Conservation (phyloP, 2,329 filamentous ascomycete genomes). For the Nothopassalora personata region DNA sequence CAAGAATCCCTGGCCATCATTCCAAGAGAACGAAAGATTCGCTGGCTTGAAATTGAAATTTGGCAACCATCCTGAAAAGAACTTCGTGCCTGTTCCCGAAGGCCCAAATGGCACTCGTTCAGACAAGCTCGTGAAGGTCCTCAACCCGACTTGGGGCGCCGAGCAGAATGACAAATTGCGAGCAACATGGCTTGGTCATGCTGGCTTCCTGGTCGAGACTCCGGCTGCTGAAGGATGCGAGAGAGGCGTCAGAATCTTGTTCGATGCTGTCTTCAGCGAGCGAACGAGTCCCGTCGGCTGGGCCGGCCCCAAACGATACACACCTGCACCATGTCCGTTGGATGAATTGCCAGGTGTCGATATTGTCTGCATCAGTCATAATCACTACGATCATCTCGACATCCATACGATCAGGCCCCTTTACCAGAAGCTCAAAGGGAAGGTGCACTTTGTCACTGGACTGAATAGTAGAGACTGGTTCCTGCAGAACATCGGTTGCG, state of each 20-base stretch:
- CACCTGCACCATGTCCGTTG: slow-evolving; percentile 46
- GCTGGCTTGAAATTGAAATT: slow-evolving; percentile 34
- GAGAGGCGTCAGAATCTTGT: slow-evolving; percentile 44
- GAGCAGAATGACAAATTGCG: slow-evolving; percentile 32
- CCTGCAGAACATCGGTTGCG: slow-evolving; percentile 36
- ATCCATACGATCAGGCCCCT: slow-evolving; percentile 40
- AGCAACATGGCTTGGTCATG: slow-evolving; percentile 50
- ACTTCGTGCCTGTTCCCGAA: slow-evolving; percentile 44
- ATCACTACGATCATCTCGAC: slow-evolving; percentile 55
- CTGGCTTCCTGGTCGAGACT: slow-evolving; percentile 46
- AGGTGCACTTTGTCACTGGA: slow-evolving; percentile 40
- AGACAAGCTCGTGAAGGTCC: slow-evolving; percentile 40
- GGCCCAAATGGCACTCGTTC: slow-evolving; percentile 27
- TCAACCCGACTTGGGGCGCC: slow-evolving; percentile 38
- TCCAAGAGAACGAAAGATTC: slow-evolving; percentile 6
- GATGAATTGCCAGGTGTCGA: slow-evolving; percentile 50
- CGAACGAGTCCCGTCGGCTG: slow-evolving; percentile 44
- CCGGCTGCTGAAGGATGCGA: slow-evolving; percentile 25
- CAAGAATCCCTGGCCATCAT: slow-evolving; percentile 48
- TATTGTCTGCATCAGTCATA: slow-evolving; percentile 49
- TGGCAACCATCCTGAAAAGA: slow-evolving; percentile 34
- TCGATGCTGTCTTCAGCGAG: slow-evolving; percentile 51
- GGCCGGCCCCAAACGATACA: slow-evolving; percentile 49
- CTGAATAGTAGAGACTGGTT: slow-evolving; percentile 39
- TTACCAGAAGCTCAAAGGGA: slow-evolving; percentile 34